Base-by-base conservation (phyloP, 192 early-diverging fungal species). In the Coemansia sp. region DNA sequence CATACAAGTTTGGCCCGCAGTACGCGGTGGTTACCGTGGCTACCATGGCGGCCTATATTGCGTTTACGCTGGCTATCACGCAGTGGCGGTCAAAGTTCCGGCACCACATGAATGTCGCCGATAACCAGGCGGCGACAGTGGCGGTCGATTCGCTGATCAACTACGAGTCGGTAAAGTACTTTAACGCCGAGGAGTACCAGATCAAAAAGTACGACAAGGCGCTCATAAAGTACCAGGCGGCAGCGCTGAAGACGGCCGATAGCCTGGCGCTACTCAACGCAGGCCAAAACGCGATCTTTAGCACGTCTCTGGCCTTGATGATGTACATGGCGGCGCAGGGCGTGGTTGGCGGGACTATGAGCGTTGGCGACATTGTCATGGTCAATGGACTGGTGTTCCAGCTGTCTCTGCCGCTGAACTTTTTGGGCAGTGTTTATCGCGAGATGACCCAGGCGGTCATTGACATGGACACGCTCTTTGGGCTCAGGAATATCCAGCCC, bases 361-460 rank as follows among this genome's bases (percentile, higher is more conserved):
- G 94, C 2, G 89, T 99, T 25, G 97, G 97, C 42, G 97, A 99
- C 70, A 86, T 99, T 6, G 97, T 99, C 18, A 94, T 99, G 94
- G 88, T 99, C 61, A 99, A 99, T 66, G 95, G 96, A 18, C 90
- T 99, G 25, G 90, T 99, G 25, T 98, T 99, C 76, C 97, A 99
- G 79, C 85, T 99, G 11, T 94, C 94, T 2, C 84, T 98, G 74
- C 97, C 97, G 18, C 85, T 99, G 13, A 97, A 99, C 84, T 99
- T 99, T 72, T 75, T 99, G 59, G 97, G 97, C 28, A 92, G 93
- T 20, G 95, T 99, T 7, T 99, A 99, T 70, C 89, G 97, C 62
- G 97, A 99, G 80, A 87, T 95, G 42, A 87, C 91, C 58, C 97
- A 99, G 79, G 90, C 90, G 12, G 79, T 99, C 35, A 89, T 96